A percentile compares a stretch with the other conserved stretches of the same genome.
phyloP scores from a whole-genome alignment of 1,284 basidiomycete genomes.

The Sphagnurus paluster region DNA sequence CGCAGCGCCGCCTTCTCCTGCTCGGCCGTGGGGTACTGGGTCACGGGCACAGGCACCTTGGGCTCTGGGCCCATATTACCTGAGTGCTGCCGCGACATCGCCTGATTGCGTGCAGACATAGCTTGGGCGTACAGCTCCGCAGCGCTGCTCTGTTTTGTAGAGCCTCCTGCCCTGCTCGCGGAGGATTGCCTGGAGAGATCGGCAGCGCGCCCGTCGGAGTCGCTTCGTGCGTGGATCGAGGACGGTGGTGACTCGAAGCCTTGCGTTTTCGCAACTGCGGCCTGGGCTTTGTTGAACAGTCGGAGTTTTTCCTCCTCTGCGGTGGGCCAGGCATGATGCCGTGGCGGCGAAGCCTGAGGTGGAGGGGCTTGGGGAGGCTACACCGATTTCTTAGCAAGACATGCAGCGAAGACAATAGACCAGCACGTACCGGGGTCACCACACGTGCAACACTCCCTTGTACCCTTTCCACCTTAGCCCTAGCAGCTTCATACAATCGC shows the following conservation, averaged over 20 bases:
- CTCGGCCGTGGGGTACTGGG: constrained; percentile 46
- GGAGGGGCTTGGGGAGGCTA: constrained; percentile 15
- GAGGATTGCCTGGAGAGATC: constrained; percentile 21
- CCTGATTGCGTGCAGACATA: constrained; percentile 26
- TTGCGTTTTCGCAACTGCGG: constrained; percentile 52
- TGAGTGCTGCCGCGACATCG: constrained; percentile 14
- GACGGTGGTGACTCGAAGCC: constrained; percentile 28
- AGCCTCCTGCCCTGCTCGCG: constrained; percentile 24
- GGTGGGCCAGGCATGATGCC: constrained; percentile 46
- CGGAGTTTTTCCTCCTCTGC: constrained; percentile 74
- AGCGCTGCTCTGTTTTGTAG: constrained; percentile 8
- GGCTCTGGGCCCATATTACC: constrained; percentile 12
- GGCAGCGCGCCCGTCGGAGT: constrained; percentile 25
- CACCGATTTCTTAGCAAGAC: background rate
- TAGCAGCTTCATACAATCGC: constrained; percentile 64
- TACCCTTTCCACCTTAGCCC: constrained; percentile 55
- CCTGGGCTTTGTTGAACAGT: constrained; percentile 68
- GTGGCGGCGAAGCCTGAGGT: constrained; percentile 5
- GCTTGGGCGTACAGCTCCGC: constrained; percentile 34
- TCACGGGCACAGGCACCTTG: constrained; percentile 30
- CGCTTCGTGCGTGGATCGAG: constrained; percentile 30
- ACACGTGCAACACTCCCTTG: constrained; percentile 44
- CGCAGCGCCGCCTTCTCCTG: constrained; percentile 63
- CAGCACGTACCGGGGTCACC: constrained; percentile 32
- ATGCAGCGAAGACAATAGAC: background rate